Conservation (phyloP, 2,329 filamentous ascomycete genomes). For the Fusarium sp. region DNA sequence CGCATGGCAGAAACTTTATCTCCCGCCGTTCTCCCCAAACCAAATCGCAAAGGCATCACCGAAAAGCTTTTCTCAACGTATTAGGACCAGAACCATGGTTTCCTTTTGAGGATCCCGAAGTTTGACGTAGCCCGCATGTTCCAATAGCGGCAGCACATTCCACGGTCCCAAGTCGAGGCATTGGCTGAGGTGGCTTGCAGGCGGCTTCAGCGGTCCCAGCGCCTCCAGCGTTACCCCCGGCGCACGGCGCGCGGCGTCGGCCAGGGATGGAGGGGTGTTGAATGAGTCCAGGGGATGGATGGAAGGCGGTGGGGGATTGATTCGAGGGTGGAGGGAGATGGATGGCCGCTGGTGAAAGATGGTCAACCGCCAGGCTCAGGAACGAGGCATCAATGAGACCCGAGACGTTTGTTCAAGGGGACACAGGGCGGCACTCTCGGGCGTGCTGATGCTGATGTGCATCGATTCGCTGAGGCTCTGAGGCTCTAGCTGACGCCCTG, state of each 20-base stretch:
- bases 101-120: constrained; percentile 2
- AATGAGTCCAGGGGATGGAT: constrained; percentile 23
- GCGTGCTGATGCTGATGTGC: neutral
- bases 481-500: neutral
- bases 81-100: neutral
- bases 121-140: constrained; percentile 34
- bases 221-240: constrained; percentile 30
- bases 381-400: constrained; percentile 32
- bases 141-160: constrained; percentile 44
- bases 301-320: constrained; percentile 14
- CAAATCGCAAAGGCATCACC: neutral
- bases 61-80: neutral
- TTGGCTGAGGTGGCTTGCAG: constrained; percentile 42
- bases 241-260: constrained; percentile 10
- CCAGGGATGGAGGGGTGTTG: constrained; percentile 20
- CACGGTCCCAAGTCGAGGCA: constrained; percentile 31
- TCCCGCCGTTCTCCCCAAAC: neutral
- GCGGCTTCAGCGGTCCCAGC: constrained; percentile 38
- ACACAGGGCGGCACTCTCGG: neutral
- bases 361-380: constrained; percentile 17
- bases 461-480: neutral
- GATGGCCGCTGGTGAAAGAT: neutral
- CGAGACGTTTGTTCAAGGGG: constrained; percentile 16
- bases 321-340: neutral
- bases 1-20: neutral